Base-by-base conservation (phyloP, 176 grass and related monocot genomes). In the Guadua angustifolia region DNA sequence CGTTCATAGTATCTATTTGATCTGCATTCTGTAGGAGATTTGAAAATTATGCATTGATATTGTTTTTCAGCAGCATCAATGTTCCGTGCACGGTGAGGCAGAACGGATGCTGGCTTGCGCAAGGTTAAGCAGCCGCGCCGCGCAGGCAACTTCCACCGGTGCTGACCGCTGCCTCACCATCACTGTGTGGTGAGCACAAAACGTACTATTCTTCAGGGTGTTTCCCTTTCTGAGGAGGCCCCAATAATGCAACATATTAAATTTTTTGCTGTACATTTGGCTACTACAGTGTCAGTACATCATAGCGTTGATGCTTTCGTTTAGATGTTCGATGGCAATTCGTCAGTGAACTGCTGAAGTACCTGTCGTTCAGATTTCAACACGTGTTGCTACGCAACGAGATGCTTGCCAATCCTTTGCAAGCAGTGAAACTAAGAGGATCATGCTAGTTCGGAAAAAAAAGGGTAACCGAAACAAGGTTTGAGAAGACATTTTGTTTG, bases 161-260 rank as follows among this genome's bases (percentile, higher is more conserved):
- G 53, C 19, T 7, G 2, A n/a, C 4, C 53, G 2, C 18, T 47
- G 11, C 6, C 6, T 8, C 52, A 56, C 2, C 3, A 21, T 56
- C 18, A 18, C 85, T 90, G 89, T 60, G 87, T 88, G 91, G 79
- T 79, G 89, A 78, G 85, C 87, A 75, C 87, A 90, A 7, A 92
- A 89, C 70, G 75, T 94, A 88, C 87, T 92, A 90, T 94, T 94
- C 79, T 94, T 97, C 92, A 86, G 79, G 88, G 66, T 50, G 26
- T 5, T 55, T 32, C n/a, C 61, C 42, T 9, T 0, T 19, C 2
- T 3, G 46, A 32, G 58, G 25, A 70, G 0, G n/a, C 25, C 10
- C 47, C 35, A 25, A 5, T 14, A 55, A 75, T 29, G 0, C 44
- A 5, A 2, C 52, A 24, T 0, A 19, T 18, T 0, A 0, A 52